These are phyloP conservation scores for Lepiota subincarnata DNA, from an alignment of 768 basidiomycete species.

Conservation along the genomic window DNA sequence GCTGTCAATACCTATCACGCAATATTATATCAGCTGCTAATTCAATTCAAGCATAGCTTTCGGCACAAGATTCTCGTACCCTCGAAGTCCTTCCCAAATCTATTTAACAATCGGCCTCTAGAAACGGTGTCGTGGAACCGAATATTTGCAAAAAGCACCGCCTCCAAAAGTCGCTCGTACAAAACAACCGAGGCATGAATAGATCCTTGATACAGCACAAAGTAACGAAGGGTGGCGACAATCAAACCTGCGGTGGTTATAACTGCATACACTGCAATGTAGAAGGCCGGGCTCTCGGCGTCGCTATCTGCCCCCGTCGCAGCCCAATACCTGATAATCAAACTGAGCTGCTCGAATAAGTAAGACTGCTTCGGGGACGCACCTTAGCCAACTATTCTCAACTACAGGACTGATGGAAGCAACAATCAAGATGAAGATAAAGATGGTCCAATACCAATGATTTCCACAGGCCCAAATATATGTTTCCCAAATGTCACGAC, in stretches of 20 bases:
- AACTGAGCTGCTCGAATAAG: background rate
- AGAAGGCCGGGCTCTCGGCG: slow-evolving; percentile 48
- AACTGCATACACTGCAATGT: slow-evolving; percentile 67
- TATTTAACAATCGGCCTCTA: slow-evolving; percentile 76
- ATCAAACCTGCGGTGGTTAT: slow-evolving; percentile 38
- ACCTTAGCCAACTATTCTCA: slow-evolving; percentile 72
- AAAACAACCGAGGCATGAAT: slow-evolving; percentile 75
- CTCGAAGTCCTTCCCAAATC: slow-evolving; percentile 91
- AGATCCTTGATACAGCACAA: slow-evolving; percentile 78
- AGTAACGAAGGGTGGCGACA: slow-evolving; percentile 59
- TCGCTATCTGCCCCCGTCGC: slow-evolving; percentile 39
- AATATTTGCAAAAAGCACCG: slow-evolving; percentile 82
- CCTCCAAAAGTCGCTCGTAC: slow-evolving; percentile 71
- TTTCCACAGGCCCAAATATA: slow-evolving; percentile 37
- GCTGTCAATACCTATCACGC: slow-evolving; percentile 67
- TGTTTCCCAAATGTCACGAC: slow-evolving; percentile 56
- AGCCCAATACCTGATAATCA: slow-evolving; percentile 49
- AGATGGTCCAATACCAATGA: slow-evolving; percentile 55
- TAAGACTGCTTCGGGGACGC: background rate
- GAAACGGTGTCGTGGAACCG: slow-evolving; percentile 93
- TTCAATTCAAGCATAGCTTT: background rate
- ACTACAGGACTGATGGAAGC: slow-evolving; percentile 62
- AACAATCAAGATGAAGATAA: slow-evolving; percentile 46
- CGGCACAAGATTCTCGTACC: slow-evolving; percentile 26
- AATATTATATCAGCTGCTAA: slow-evolving; percentile 12